Percentiles rank a stretch among this genome's conserved stretches.
phyloP scores from a whole-genome alignment of 352 stramenopile species.

The Pythium brassicae region DNA sequence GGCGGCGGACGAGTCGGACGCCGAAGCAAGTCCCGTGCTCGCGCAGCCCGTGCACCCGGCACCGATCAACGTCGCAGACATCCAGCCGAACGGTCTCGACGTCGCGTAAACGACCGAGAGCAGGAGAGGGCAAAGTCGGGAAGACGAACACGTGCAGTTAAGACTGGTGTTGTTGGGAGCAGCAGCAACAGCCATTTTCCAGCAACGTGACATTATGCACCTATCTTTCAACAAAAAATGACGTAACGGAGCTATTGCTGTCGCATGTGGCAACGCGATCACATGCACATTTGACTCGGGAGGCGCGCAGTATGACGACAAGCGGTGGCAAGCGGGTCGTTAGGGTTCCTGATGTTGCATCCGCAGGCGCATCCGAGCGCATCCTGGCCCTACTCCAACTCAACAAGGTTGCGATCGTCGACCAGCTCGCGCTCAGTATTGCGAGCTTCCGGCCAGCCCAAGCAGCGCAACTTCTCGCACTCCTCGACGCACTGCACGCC shows the following conservation, averaged over 20 bases:
- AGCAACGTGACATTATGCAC: too few relatives aligned
- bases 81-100: conserved; percentile 2
- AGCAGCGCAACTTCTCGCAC: conserved; percentile 26
- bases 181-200: too few relatives aligned
- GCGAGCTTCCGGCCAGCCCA: conserved; percentile 40
- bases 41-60: neutral
- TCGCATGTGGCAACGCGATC: too few relatives aligned
- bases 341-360: neutral
- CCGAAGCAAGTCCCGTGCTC: conserved; percentile 21
- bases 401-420: conserved; percentile 22
- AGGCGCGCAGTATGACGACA: neutral
- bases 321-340: neutral
- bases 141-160: too few relatives aligned
- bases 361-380: neutral
- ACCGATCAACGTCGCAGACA: conserved; percentile 4
- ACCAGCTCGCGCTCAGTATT: conserved; percentile 34
- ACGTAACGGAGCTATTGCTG: too few relatives aligned
- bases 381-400: conserved; percentile 45
- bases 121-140: neutral
- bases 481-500: conserved; percentile 22
- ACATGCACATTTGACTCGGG: too few relatives aligned
- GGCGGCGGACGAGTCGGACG: conserved; percentile 11
- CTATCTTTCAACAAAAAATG: too few relatives aligned
- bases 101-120: conserved; percentile 1
- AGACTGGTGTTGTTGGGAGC: too few relatives aligned